These are phyloP conservation scores for Hura crepitans DNA, from an alignment of 441 rosid species.

Conservation along the genomic window DNA sequence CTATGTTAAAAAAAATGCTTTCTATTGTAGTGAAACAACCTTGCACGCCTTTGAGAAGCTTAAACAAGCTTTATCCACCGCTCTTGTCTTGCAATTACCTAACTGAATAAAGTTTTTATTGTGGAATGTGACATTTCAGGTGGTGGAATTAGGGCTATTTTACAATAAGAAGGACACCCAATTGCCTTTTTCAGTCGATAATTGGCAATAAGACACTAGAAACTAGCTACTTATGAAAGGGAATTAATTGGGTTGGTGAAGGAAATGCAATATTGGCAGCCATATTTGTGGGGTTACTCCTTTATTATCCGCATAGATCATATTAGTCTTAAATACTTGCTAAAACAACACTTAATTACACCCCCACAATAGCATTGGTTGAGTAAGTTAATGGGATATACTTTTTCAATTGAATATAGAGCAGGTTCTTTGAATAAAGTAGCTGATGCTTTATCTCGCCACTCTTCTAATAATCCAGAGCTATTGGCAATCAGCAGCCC, in stretches of 20 bases:
- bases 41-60: background rate
- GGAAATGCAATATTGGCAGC: background rate
- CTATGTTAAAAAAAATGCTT: background rate
- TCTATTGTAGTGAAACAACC: background rate
- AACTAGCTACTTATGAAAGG: background rate
- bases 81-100: background rate
- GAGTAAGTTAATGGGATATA: background rate
- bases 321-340: background rate
- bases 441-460: background rate
- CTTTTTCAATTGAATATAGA: background rate
- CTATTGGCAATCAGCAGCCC: background rate
- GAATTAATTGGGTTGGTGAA: background rate
- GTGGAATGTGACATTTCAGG: background rate
- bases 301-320: background rate
- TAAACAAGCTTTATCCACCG: background rate
- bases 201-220: background rate
- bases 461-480: background rate
- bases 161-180: background rate
- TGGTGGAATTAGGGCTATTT: background rate
- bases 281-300: background rate
- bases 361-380: background rate
- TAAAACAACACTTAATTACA: background rate
- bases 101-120: no score
- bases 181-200: background rate
- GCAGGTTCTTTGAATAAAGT: background rate